Conservation (phyloP, 306 rosid species). For the Cicer yamashitae region DNA sequence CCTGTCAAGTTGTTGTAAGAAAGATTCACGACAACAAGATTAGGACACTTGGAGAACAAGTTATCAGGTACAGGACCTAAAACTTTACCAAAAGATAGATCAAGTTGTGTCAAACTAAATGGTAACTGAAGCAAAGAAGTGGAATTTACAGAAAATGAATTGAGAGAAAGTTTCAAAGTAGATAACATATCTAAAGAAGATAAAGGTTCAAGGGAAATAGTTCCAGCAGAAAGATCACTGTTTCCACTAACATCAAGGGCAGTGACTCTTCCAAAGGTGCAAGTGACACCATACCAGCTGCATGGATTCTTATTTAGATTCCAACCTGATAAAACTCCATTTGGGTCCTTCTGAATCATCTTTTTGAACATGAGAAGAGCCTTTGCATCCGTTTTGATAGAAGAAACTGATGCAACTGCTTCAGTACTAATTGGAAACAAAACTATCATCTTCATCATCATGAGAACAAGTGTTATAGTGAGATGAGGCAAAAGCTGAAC, state of each 20-base stretch:
- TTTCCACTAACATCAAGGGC: conserved; percentile 68
- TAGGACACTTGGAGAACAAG: conserved; percentile 73
- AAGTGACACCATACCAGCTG: conserved; percentile 83
- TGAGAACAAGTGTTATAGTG: conserved; percentile 48
- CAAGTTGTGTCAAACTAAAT: conserved; percentile 70
- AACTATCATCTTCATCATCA: conserved; percentile 12
- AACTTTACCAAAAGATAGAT: conserved; percentile 69
- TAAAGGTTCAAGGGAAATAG: conserved; percentile 64
- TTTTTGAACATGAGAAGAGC: conserved; percentile 79
- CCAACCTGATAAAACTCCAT: conserved; percentile 71
- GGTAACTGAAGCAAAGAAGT: conserved; percentile 85
- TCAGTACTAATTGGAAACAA: conserved; percentile 54
- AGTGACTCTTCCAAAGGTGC: conserved; percentile 71
- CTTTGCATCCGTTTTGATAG: conserved; percentile 70
- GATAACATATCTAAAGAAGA: conserved; percentile 72
- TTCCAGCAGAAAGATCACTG: conserved; percentile 57
- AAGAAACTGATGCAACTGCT: conserved; percentile 46
- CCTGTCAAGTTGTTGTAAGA: conserved; percentile 82
- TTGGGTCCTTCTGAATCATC: conserved; percentile 70
- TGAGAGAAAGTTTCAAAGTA: conserved; percentile 64
- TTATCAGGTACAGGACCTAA: conserved; percentile 71
- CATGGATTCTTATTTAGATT: conserved; percentile 63
- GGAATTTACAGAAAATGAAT: conserved; percentile 72
- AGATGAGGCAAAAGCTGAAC: conserved; percentile 56
- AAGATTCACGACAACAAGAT: conserved; percentile 70